Evolutionary conservation across 768 basidiomycete species (phyloP).

Genomic region (Boletus rex-veris): DNA sequence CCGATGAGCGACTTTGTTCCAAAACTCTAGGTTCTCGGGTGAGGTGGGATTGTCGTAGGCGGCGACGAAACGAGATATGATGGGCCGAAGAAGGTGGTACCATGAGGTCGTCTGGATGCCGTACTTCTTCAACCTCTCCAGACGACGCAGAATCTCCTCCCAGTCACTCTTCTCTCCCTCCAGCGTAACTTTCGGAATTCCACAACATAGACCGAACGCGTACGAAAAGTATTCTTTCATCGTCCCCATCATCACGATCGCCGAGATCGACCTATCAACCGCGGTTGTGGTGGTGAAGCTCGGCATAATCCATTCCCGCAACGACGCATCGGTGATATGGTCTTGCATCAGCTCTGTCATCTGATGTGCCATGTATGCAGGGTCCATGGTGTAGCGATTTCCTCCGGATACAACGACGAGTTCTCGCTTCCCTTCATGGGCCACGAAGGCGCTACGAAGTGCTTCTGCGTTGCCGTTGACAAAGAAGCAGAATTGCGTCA

Average conservation of each 20-base stretch:
- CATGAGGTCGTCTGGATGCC: slow-evolving; percentile 25
- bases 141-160: slow-evolving; percentile 29
- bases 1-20: background rate
- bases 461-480: slow-evolving; percentile 33
- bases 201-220: background rate
- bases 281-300: slow-evolving; percentile 33
- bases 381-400: slow-evolving; percentile 23
- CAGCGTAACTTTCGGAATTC: background rate
- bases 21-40: background rate
- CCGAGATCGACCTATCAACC: slow-evolving; percentile 31
- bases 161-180: slow-evolving; percentile 28
- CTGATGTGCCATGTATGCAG: slow-evolving; percentile 16
- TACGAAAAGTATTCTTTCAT: slow-evolving; percentile 33
- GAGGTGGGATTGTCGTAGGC: background rate
- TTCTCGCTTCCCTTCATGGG: slow-evolving; percentile 17
- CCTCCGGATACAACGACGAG: slow-evolving; percentile 14
- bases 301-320: slow-evolving; percentile 13
- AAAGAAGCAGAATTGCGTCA: slow-evolving; percentile 34
- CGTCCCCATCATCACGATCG: slow-evolving; percentile 35
- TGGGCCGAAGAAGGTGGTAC: slow-evolving; percentile 25
- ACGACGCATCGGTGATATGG: slow-evolving; percentile 12
- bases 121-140: slow-evolving; percentile 35
- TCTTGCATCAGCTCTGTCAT: slow-evolving; percentile 5
- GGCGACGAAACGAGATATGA: slow-evolving; percentile 10
- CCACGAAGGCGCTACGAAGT: slow-evolving; percentile 22